Evolutionary conservation across 495 filamentous ascomycete genomes (phyloP).

Genomic region (Penicillium goetzii): DNA sequence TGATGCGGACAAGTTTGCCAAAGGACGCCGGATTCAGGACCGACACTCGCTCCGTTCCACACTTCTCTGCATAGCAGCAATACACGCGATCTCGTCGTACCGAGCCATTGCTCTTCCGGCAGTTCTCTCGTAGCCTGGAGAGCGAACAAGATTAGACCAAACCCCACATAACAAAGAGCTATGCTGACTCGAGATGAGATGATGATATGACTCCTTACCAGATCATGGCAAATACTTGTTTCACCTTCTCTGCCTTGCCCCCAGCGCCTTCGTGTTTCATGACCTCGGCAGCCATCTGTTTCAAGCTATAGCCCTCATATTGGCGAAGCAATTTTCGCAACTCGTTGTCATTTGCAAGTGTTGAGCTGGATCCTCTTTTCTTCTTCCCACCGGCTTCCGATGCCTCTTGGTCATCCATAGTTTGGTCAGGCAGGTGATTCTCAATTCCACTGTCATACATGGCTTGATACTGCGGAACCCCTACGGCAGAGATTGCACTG

Average conservation of each 20-base stretch:
- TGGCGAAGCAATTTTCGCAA: constrained; percentile 79
- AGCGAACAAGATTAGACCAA: not conserved
- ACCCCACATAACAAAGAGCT: no score
- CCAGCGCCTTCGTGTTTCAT: constrained; percentile 70
- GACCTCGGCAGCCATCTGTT: constrained; percentile 84
- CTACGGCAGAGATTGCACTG: constrained; percentile 36
- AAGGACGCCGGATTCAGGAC: constrained; percentile 96
- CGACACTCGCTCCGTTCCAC: constrained; percentile 88
- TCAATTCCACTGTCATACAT: constrained; percentile 68
- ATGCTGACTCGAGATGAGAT: not conserved
- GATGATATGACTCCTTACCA: constrained; percentile 62
- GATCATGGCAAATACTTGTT: constrained; percentile 97
- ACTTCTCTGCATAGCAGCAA: constrained; percentile 86
- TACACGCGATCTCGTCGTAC: constrained; percentile 93
- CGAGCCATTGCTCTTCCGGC: constrained; percentile 76
- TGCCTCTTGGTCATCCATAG: constrained; percentile 66
- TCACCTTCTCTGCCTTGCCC: constrained; percentile 84
- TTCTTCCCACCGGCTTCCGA: constrained; percentile 63
- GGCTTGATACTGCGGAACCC: constrained; percentile 59
- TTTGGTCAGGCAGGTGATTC: constrained; percentile 64
- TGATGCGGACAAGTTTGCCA: constrained; percentile 93
- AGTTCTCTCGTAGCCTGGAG: constrained; percentile 79
- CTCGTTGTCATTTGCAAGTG: constrained; percentile 87
- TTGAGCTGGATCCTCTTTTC: constrained; percentile 71
- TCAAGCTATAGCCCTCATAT: constrained; percentile 73